Percentiles rank a stretch among this genome's conserved stretches.
Conservation (phyloP, 2,329 filamentous ascomycete genomes). For the Dothiorella sarmentorum region DNA sequence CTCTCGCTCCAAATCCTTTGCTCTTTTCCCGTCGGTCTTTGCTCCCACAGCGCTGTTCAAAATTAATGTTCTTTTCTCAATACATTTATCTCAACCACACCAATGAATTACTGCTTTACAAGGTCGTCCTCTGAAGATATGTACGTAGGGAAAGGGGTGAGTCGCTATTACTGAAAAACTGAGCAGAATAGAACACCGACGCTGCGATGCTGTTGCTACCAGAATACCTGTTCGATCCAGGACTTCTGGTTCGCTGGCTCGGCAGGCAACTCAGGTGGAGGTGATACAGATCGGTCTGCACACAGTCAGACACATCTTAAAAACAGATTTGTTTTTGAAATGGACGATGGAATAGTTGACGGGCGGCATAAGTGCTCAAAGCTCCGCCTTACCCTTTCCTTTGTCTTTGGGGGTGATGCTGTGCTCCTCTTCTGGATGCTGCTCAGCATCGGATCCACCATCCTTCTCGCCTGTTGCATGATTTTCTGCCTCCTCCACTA, state of each 20-base stretch:
- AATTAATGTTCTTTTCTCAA: too few relatives aligned
- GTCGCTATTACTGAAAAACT: not conserved
- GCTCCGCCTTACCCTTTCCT: conserved; percentile 18
- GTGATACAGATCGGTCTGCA: not conserved
- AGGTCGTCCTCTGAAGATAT: too few relatives aligned
- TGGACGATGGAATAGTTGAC: not conserved
- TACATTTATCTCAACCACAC: too few relatives aligned
- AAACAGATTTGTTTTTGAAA: not conserved
- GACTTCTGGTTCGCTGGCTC: not conserved
- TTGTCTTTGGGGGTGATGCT: not conserved
- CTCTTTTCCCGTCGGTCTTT: too few relatives aligned
- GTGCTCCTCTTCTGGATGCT: not conserved
- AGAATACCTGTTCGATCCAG: conserved; percentile 4
- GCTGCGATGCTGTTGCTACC: not conserved
- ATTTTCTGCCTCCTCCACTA: not conserved
- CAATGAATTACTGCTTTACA: too few relatives aligned
- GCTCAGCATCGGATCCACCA: not conserved
- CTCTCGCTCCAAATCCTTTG: too few relatives aligned
- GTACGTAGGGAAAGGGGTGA: not conserved
- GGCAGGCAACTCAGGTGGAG: not conserved
- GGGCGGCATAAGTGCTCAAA: not conserved
- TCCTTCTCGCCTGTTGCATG: not conserved
- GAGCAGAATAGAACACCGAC: not conserved
- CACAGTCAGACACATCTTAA: not conserved
- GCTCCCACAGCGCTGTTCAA: too few relatives aligned